These are phyloP conservation scores for Fusarium praegraminearum DNA, from an alignment of 2,329 filamentous ascomycete species.

Conservation along the genomic window DNA sequence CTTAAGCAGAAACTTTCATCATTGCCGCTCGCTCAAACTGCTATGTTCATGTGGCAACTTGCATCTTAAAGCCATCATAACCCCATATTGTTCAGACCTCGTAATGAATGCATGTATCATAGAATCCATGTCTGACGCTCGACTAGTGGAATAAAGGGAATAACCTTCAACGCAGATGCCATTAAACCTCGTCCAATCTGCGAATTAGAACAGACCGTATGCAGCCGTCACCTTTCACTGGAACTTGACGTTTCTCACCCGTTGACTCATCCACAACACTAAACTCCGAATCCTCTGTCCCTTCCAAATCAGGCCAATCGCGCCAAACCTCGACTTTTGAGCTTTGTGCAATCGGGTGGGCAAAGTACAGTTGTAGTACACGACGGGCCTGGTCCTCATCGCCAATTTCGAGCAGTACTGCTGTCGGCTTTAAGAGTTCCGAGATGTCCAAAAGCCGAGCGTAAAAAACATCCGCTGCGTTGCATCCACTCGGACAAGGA, in stretches of 20 bases:
- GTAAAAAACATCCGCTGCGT: conserved; percentile 73
- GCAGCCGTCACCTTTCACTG: conserved; percentile 60
- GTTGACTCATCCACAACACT: conserved; percentile 41
- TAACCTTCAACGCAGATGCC: background rate
- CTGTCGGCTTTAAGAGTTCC: conserved; percentile 59
- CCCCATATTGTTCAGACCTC: conserved; percentile 2
- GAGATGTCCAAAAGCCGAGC: conserved; percentile 70
- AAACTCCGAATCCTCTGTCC: conserved; percentile 46
- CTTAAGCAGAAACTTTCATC: background rate
- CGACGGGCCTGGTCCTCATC: conserved; percentile 75
- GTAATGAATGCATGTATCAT: conserved; percentile 17
- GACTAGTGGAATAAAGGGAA: background rate
- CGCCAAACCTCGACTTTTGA: conserved; percentile 75
- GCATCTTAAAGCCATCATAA: conserved; percentile 5
- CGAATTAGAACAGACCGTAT: conserved; percentile 58
- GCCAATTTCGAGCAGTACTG: conserved; percentile 78
- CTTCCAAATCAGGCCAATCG: conserved; percentile 68
- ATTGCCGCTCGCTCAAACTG: background rate
- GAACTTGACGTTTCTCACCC: conserved; percentile 46
- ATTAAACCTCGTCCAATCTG: background rate
- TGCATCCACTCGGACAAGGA: conserved; percentile 49
- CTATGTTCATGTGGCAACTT: conserved; percentile 15
- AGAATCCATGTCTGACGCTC: conserved; percentile 3
- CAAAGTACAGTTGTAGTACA: conserved; percentile 65
- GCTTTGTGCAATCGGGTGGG: conserved; percentile 44